Evolutionary conservation across 2,329 filamentous ascomycete genomes (phyloP), one percentile per base, ranked within the genome.

Genomic region (Epichloe hybrida): DNA sequence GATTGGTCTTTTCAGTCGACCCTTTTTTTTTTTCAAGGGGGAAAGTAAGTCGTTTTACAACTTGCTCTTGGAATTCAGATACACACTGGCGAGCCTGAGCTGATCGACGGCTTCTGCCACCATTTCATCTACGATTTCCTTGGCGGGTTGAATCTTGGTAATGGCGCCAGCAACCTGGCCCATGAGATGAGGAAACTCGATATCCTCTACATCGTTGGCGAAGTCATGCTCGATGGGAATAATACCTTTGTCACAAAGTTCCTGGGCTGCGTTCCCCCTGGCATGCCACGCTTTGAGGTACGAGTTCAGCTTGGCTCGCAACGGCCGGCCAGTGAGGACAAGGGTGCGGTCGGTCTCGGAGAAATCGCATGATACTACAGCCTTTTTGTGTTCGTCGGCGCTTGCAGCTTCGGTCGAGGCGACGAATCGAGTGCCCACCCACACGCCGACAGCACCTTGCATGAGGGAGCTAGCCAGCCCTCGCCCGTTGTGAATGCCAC

Each of bases 391-490:
- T 71, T 82, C 72, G 59, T 84, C 76, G 64, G 83, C 87, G 61
- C 88, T 89, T 15, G 83, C 84, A 1, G 89, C 89, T 71, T 96
- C 91, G 36, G 73, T 75, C 8, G 80, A 81, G 1, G 91, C 90
- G 15, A 96, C 88, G 66, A 96, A 96, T 20, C 91, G 75, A 53
- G 91, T 96, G 31, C 91, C 91, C 1, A 97, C 90, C 91, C 91
- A 97, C 1, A 94, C 91, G 11, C 87, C 91, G 3, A 77, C 75
- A 1, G 90, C 91, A 15, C 91, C 91, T 62, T 93, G 85, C 81
- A 94, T 91, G 65, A 97, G 71, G 54, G 81, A 83, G 52, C 81
- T 81, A 0, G 91, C 91, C 51, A 97, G 71, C 49, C 84, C 83
- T 15, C 88, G 76, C 1, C 91, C 91, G 62, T 93, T 86, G 61